Percentiles rank a stretch among this genome's conserved stretches.
Conservation (phyloP, 495 filamentous ascomycete genomes). For the Lepidopterella palustris region DNA sequence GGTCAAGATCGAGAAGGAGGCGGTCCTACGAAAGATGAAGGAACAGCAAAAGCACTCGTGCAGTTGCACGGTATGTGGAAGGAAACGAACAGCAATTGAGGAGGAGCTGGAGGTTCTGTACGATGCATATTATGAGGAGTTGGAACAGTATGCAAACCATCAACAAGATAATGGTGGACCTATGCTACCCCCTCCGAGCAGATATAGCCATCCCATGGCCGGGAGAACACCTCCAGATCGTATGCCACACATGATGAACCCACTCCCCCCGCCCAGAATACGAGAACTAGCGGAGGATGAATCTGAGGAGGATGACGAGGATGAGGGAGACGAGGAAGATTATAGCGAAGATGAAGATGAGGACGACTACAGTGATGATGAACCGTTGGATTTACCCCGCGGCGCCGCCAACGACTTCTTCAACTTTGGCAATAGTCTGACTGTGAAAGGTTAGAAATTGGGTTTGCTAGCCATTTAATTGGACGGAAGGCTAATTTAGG, state of each 20-base stretch:
- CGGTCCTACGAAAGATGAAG: constrained; percentile 98
- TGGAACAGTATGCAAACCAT: constrained; percentile 93
- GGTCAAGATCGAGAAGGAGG: constrained; percentile 98
- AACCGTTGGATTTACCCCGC: constrained; percentile 47
- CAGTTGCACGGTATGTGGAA: constrained; percentile 93
- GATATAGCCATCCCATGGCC: constrained; percentile 3
- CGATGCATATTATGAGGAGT: constrained; percentile 97
- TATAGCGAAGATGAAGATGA: constrained; percentile 50
- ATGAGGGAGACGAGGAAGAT: constrained; percentile 50
- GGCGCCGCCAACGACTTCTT: constrained; percentile 71
- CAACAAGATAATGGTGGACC: constrained; percentile 59
- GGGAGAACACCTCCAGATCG: constrained; percentile 16
- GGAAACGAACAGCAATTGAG: constrained; percentile 95
- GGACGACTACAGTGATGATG: constrained; percentile 51
- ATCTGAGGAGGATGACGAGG: constrained; percentile 52
- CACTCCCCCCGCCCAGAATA: constrained; percentile 25
- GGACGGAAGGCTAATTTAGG: constrained; percentile 38
- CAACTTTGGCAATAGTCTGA: constrained; percentile 93
- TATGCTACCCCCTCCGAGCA: constrained; percentile 53
- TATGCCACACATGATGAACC: background rate
- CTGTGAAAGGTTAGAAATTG: constrained; percentile 98
- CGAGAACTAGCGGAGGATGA: constrained; percentile 56
- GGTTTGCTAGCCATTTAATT: too few relatives aligned
- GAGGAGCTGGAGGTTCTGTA: constrained; percentile 98
- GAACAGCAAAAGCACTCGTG: constrained; percentile 99